phyloP scores from a whole-genome alignment of 768 basidiomycete genomes.

The Trametes cinnabarina region DNA sequence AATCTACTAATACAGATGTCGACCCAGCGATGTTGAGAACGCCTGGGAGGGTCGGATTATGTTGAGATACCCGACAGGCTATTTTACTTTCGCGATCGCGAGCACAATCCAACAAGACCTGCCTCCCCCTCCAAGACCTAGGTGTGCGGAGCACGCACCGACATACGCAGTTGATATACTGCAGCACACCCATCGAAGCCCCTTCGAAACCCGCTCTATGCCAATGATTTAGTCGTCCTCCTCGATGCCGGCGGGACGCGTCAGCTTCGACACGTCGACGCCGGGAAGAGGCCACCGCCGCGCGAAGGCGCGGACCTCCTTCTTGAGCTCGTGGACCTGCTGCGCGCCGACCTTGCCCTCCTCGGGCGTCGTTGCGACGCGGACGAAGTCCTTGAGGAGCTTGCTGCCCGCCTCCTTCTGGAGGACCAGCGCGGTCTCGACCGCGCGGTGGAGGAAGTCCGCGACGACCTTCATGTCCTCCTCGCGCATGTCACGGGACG shows the following conservation, averaged over 20 bases:
- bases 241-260: constrained; percentile 60
- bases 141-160: not conserved
- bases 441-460: constrained; percentile 88
- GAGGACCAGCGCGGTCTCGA: constrained; percentile 83
- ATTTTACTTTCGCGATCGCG: constrained; percentile 35
- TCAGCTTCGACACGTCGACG: constrained; percentile 49
- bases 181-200: not conserved
- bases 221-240: constrained; percentile 39
- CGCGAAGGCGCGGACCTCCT: constrained; percentile 83
- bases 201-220: not conserved
- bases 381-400: constrained; percentile 93
- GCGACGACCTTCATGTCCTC: constrained; percentile 85
- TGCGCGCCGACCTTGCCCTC: constrained; percentile 71
- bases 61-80: constrained; percentile 49
- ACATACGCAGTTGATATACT: constrained; percentile 1
- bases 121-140: not conserved
- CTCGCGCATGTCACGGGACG: constrained; percentile 91
- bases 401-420: constrained; percentile 96
- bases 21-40: constrained; percentile 27
- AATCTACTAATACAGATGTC: constrained; percentile 21
- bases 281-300: constrained; percentile 92
- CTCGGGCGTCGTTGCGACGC: constrained; percentile 64
- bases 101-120: constrained; percentile 37
- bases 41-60: constrained; percentile 39
- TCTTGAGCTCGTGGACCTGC: constrained; percentile 68